phyloP scores from a whole-genome alignment of 352 stramenopile species.

The Globisporangium recalcitrans region DNA sequence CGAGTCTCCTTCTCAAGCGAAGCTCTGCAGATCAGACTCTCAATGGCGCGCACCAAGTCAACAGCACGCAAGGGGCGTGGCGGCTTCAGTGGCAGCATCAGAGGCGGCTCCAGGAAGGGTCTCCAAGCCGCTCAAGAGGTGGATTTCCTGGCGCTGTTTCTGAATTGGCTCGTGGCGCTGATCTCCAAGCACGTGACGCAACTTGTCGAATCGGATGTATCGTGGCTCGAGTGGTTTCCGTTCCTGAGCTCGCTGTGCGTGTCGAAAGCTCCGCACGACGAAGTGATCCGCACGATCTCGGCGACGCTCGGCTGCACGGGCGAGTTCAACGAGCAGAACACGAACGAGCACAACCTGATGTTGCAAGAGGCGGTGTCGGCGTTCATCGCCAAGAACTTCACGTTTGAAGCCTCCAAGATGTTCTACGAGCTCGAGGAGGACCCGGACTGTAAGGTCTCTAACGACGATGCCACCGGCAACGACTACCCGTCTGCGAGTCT shows the following conservation, averaged over 20 bases:
- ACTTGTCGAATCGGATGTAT: neutral
- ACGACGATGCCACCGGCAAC: neutral
- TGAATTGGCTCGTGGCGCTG: neutral
- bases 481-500: neutral
- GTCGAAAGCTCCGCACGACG: neutral
- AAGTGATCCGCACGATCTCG: slow-evolving; percentile 6
- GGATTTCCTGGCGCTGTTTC: neutral
- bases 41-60: slow-evolving; percentile 6
- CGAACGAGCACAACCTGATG: slow-evolving; percentile 10
- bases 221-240: slow-evolving; percentile 1
- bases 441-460: neutral
- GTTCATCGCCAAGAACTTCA: slow-evolving; percentile 5
- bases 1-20: neutral
- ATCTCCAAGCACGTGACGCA: neutral
- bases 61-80: neutral
- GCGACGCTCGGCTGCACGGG: neutral
- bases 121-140: neutral
- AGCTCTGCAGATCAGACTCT: neutral
- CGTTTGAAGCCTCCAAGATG: neutral
- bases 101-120: neutral
- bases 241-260: neutral
- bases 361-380: slow-evolving; percentile 10
- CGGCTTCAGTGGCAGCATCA: neutral
- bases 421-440: slow-evolving; percentile 10
- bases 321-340: slow-evolving; percentile 3